These are phyloP conservation scores for Chamaenerion angustifolium DNA, from an alignment of 345 rosid genomes.

Conservation along the genomic window DNA sequence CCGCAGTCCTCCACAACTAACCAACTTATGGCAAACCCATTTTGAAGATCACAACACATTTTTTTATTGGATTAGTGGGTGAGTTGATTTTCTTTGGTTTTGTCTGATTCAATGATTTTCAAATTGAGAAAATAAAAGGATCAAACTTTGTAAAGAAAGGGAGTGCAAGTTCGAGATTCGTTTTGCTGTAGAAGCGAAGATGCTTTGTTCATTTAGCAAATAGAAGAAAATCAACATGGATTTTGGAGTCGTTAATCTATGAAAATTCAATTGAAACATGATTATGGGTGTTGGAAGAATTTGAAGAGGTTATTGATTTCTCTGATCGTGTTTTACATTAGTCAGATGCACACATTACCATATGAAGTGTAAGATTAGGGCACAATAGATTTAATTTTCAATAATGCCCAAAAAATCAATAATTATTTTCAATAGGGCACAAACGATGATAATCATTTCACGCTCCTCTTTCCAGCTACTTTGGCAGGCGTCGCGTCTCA, in stretches of 20 bases:
- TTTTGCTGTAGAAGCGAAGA: neutral
- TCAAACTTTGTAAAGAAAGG: neutral
- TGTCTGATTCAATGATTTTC: no score
- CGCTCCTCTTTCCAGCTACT: no score
- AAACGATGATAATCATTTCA: no score
- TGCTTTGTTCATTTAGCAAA: neutral
- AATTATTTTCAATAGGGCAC: no score
- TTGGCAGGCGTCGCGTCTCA: no score
- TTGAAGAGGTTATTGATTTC: neutral
- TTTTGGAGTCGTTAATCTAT: conserved; percentile 16
- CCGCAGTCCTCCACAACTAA: neutral
- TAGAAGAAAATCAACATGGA: conserved; percentile 13
- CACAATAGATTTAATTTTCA: no score
- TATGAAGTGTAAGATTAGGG: conserved; percentile 70
- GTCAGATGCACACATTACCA: conserved; percentile 68
- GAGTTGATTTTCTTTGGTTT: no score
- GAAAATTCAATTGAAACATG: neutral
- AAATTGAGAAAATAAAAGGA: conserved; percentile 8
- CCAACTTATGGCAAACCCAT: neutral
- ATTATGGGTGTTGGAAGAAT: neutral
- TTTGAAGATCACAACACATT: no score
- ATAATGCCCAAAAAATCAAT: no score
- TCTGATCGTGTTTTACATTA: neutral
- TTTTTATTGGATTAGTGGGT: no score
- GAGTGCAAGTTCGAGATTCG: neutral